Percentiles rank a stretch among this genome's conserved stretches.
phyloP scores from a whole-genome alignment of 768 basidiomycete species.

The Boletellus emodensis region DNA sequence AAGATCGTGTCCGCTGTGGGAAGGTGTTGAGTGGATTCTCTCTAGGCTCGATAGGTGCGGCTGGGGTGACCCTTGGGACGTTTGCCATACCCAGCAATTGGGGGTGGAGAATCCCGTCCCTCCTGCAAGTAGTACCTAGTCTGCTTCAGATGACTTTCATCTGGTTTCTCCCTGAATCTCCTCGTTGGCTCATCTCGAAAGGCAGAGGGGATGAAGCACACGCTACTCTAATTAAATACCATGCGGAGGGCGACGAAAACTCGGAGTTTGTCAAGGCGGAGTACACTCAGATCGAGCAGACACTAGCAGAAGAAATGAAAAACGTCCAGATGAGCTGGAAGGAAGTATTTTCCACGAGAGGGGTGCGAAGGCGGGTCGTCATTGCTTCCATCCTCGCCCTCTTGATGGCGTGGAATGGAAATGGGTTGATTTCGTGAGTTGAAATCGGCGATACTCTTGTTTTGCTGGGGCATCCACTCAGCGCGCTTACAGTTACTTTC shows the following conservation, averaged over 20 bases:
- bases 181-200: constrained; percentile 58
- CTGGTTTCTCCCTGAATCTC: constrained; percentile 58
- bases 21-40: not conserved
- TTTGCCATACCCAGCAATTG: constrained; percentile 55
- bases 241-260: constrained; percentile 51
- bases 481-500: constrained; percentile 2
- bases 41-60: constrained; percentile 31
- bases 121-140: constrained; percentile 54
- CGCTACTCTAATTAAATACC: constrained; percentile 49
- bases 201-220: constrained; percentile 48
- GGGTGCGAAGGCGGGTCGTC: constrained; percentile 15
- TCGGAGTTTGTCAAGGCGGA: constrained; percentile 57
- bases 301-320: constrained; percentile 34
- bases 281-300: constrained; percentile 53
- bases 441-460: too few species aligned
- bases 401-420: constrained; percentile 8
- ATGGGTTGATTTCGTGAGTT: constrained; percentile 9
- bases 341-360: constrained; percentile 1
- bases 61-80: constrained; percentile 56
- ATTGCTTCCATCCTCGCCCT: constrained; percentile 9
- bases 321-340: not conserved
- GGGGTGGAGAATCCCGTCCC: constrained; percentile 62
- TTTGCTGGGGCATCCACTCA: too few species aligned
- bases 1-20: not conserved
- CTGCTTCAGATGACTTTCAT: constrained; percentile 52